Evolutionary conservation across 192 early-diverging fungal genomes (phyloP), one percentile per base, ranked within the genome.

Genomic region (Chytriomyces hyalinus): DNA sequence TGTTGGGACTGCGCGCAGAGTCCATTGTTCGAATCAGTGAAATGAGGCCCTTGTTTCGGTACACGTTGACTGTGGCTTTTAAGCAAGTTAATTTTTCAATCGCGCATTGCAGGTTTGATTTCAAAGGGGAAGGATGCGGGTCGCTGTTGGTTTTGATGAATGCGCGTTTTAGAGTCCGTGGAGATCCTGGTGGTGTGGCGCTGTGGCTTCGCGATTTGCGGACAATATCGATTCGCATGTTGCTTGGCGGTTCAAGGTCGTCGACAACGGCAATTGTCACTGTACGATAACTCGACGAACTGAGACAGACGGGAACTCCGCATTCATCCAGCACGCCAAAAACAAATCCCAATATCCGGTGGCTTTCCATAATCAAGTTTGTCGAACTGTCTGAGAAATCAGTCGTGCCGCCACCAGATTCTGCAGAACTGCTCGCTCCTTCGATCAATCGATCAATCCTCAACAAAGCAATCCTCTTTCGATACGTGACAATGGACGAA

Each of bases 221-320:
- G 36, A 36, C 36, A 36, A 36, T 36, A 2, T 36, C 36, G 0
- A 36, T 36, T 36, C 36, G 36, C 36, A 36, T 36, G 36, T 43
- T 20, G 11, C 36, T 15, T 1, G 50, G 49, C 20, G 69, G 26
- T 24, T 49, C 47, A 57, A 20, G 6, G 17, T 24, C 59, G 48
- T 50, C 69, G 1, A 43, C 49, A 17, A 73, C 71, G 46, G 71
- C 71, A 26, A 73, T 60, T 22, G 71, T 62, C 20, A 73, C 60
- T 7, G 71, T 48, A 11, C 28, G 9, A 17, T 73, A 62, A 48
- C 61, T 73, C 6, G 13, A 20, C n/a, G 26, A 44, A 43, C 60
- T 47, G 10, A n/a, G 13, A 46, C n/a, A 60, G 15, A 73, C 71
- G 2, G 22, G 53, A 28, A 73, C 60, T 5, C 60, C 60, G 46